Percentiles rank a stretch among this genome's conserved stretches.
Evolutionary conservation across 164 flowering plant species (phyloP).

Genomic region (Magnolia officinalis): DNA sequence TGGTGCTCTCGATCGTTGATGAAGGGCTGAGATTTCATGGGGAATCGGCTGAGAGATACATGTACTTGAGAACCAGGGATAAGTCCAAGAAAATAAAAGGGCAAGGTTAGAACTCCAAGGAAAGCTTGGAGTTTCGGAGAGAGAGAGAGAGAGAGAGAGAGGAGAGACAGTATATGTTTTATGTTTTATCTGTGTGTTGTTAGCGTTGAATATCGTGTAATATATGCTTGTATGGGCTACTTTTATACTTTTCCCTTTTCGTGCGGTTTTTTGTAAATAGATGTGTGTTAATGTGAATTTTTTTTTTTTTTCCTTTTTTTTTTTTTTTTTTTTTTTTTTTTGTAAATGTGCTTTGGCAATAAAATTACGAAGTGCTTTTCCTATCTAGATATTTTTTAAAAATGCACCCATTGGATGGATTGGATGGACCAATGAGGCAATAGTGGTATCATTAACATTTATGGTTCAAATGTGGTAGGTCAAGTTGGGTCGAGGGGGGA

Average conservation of each 20-base stretch:
- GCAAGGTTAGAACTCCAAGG: not conserved
- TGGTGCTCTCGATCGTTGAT: constrained; percentile 70
- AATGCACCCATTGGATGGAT: no score
- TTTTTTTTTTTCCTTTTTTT: no score
- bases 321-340: no score
- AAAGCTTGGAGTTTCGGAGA: not conserved
- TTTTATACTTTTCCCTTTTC: no score
- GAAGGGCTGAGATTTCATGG: not conserved
- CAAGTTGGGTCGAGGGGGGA: no score
- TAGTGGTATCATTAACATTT: no score
- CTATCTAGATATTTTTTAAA: no score
- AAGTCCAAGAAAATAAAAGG: not conserved
- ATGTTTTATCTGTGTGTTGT: not conserved
- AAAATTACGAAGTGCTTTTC: not conserved
- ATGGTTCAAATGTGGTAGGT: no score
- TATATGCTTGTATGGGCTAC: not conserved
- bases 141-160: not conserved
- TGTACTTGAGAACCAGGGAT: not conserved
- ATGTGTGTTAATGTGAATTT: no score
- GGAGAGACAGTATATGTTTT: not conserved
- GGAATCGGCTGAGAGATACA: not conserved
- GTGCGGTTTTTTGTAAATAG: no score
- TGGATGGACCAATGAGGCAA: no score
- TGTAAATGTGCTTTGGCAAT: not conserved
- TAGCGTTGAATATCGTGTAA: not conserved